phyloP scores from a whole-genome alignment of 352 stramenopile species.

The Globisporangium echinulatum region DNA sequence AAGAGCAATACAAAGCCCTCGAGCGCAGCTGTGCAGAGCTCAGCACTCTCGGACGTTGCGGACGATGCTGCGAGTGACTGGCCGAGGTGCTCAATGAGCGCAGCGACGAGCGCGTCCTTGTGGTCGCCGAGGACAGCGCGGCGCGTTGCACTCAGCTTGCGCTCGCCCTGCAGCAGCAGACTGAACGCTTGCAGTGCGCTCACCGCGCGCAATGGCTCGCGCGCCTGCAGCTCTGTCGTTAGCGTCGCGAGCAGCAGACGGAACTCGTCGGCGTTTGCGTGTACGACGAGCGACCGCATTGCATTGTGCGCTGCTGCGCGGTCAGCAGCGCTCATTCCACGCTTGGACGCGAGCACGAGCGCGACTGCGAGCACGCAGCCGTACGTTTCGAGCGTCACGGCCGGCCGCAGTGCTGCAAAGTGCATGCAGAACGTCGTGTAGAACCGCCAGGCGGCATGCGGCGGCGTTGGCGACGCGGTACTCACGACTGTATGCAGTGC shows the following conservation, averaged over 20 bases:
- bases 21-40: constrained; percentile 45
- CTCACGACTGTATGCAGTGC: constrained; percentile 40
- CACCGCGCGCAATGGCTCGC: constrained; percentile 33
- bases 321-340: neutral
- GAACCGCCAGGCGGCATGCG: constrained; percentile 36
- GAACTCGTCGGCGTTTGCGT: constrained; percentile 70
- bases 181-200: constrained; percentile 45
- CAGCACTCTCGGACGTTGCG: neutral
- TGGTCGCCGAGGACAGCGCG: constrained; percentile 38
- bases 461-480: neutral
- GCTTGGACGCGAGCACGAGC: constrained; percentile 21
- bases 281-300: constrained; percentile 38
- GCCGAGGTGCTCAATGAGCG: constrained; percentile 40
- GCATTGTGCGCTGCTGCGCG: constrained; percentile 8
- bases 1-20: constrained; percentile 63
- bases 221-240: constrained; percentile 39
- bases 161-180: constrained; percentile 50
- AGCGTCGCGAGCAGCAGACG: constrained; percentile 53
- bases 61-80: constrained; percentile 20
- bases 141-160: constrained; percentile 45
- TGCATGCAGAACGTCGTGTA: constrained; percentile 48
- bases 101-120: constrained; percentile 45
- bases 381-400: constrained; percentile 47
- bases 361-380: constrained; percentile 56
- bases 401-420: constrained; percentile 38